Conservation (phyloP, 73 alveolate species). For the Paramecium pentaurelia region DNA sequence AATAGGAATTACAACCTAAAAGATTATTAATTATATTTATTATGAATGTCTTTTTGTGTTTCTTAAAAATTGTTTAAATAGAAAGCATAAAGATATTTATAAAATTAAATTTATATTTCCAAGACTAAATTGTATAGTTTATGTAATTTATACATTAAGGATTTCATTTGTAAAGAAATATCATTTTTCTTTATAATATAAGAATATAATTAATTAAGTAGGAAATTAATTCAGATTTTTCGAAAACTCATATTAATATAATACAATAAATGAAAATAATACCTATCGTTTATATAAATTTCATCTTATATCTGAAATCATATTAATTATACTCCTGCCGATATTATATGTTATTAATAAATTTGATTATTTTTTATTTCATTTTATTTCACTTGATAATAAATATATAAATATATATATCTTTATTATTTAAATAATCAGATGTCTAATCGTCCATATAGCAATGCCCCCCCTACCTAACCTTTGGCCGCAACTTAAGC, state of each 20-base stretch:
- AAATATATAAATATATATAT: not conserved
- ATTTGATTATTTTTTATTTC: not conserved
- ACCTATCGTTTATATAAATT: too few relatives aligned
- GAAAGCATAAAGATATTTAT: not conserved
- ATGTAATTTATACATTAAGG: not conserved
- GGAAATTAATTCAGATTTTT: too few relatives aligned
- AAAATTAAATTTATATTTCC: not conserved
- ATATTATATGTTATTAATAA: not conserved
- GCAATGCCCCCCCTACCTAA: not conserved
- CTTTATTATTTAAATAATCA: not conserved
- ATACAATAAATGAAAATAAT: too few relatives aligned
- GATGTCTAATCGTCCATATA: not conserved
- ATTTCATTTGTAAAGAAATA: not conserved
- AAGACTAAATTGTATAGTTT: not conserved
- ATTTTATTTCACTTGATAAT: not conserved
- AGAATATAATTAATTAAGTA: not conserved
- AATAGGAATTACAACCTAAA: not conserved
- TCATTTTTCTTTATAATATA: not conserved
- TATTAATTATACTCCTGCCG: not conserved
- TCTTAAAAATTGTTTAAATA: not conserved
- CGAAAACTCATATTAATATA: too few relatives aligned
- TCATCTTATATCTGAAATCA: not conserved
- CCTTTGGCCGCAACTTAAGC: not conserved
- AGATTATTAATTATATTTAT: not conserved
- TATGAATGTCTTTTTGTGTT: not conserved